Base-by-base conservation (phyloP, 495 filamentous ascomycete genomes). In the Darksidea phi region DNA sequence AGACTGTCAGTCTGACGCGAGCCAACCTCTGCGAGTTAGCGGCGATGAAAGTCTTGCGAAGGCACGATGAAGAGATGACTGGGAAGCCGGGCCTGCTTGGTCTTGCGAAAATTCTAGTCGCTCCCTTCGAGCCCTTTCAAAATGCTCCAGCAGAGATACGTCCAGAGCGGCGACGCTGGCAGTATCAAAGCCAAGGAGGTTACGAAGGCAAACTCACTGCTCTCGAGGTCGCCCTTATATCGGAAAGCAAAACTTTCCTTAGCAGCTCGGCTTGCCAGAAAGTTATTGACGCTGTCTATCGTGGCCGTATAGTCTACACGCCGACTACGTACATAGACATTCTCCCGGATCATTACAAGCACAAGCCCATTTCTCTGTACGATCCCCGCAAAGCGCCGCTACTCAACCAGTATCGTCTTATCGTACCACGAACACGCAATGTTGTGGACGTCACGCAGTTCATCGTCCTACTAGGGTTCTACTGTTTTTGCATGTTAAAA, bases 401-500 rank as follows among this genome's bases (percentile, higher is more conserved):
- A 10, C 77, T 90, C 10, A 90, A 90, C 67, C 87, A 90, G 65
- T 90, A 90, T 67, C 84, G 87, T 0, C 74, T 90, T 2, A 81
- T 86, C 48, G 87, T 89, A 15, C 87, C 87, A 10, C 77, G 85
- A 36, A 88, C 82, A 4, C 76, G 87, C 47, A 89, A 88, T 64
- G 64, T 82, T 32, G 76, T 89, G 34, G 87, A 90, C 70, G 80
- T 85, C 17, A 73, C 75, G 57, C 87, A 90, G 53, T 90, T 90
- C 64, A 50, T 84, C 21, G 62, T 84, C 15, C 78, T 90, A 6
- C 74, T 90, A 6, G 66, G 71, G 1, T 67, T 89, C 4, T 89
- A 86, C 61, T 63, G 87, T n/a, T 63, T 79, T 3, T 82, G 85
- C 42, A 89, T 88, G 85, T 72, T 73, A 17, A 76, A 85, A 63